Conservation (phyloP, 2,329 filamentous ascomycete species). For the Pseudogymnoascus sp. region DNA sequence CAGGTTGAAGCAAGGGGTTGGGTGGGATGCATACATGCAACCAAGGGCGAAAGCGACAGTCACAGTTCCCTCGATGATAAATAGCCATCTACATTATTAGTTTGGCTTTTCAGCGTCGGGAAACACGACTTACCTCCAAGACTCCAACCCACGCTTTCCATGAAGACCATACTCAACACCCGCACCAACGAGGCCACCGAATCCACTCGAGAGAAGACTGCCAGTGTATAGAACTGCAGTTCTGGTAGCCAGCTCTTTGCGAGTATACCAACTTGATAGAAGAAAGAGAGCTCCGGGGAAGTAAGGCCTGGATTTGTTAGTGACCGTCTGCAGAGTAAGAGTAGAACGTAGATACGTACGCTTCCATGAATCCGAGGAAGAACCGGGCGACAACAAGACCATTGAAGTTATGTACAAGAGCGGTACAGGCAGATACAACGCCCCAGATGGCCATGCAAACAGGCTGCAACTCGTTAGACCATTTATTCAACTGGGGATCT, state of each 20-base stretch:
- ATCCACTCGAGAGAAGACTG: slow-evolving; percentile 34
- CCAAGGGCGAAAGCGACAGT: slow-evolving; percentile 14
- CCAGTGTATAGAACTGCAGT: slow-evolving; percentile 29
- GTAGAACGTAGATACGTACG: slow-evolving; percentile 33
- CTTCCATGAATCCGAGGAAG: slow-evolving; percentile 27
- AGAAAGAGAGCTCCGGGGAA: slow-evolving; percentile 42
- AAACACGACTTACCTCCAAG: slow-evolving; percentile 1
- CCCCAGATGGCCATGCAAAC: slow-evolving; percentile 33
- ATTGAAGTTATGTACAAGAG: slow-evolving; percentile 28
- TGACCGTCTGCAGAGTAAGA: slow-evolving; percentile 37
- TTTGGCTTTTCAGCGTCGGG: background rate
- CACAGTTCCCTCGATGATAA: slow-evolving; percentile 16
- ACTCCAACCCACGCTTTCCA: slow-evolving; percentile 9
- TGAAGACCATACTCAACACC: slow-evolving; percentile 28
- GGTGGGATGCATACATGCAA: slow-evolving; percentile 9
- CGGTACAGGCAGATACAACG: slow-evolving; percentile 38
- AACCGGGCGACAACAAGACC: slow-evolving; percentile 25
- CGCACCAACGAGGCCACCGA: slow-evolving; percentile 35
- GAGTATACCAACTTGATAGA: slow-evolving; percentile 38
- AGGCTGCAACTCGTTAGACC: slow-evolving; percentile 19
- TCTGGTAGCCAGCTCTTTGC: slow-evolving; percentile 36
- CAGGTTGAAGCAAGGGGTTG: background rate
- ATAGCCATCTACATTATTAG: slow-evolving; percentile 14
- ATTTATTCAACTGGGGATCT: background rate
- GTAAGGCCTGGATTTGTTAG: slow-evolving; percentile 39